Conservation (phyloP, 2,329 filamentous ascomycete genomes). For the Sporothrix humicola region DNA sequence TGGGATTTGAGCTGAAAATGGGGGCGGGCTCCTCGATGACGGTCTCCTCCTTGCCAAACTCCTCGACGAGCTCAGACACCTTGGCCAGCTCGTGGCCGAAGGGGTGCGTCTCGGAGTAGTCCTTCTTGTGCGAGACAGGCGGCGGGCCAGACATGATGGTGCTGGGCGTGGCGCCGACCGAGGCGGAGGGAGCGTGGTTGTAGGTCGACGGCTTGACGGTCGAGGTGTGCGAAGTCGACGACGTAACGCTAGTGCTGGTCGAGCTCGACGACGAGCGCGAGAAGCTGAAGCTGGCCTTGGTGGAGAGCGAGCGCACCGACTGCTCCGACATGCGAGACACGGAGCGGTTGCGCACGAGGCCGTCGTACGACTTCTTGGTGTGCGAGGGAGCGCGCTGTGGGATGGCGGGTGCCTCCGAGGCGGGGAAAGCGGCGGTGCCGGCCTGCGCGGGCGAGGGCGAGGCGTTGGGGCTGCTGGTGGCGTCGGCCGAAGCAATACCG, state of each 20-base stretch:
- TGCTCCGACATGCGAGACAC: slow-evolving; percentile 61
- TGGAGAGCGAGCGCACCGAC: slow-evolving; percentile 59
- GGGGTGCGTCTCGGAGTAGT: slow-evolving; percentile 62
- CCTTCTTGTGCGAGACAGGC: slow-evolving; percentile 49
- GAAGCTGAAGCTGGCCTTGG: slow-evolving; percentile 62
- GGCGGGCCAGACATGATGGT: slow-evolving; percentile 37
- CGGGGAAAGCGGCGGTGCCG: slow-evolving; percentile 38
- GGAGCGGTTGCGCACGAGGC: slow-evolving; percentile 58
- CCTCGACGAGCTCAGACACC: slow-evolving; percentile 90
- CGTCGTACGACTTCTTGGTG: slow-evolving; percentile 82
- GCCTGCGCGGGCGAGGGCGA: slow-evolving; percentile 36
- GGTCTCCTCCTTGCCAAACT: slow-evolving; percentile 69
- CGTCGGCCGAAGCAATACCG: slow-evolving; percentile 17
- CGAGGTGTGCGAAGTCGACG: slow-evolving; percentile 49
- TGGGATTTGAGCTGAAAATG: background rate
- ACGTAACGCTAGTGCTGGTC: slow-evolving; percentile 54
- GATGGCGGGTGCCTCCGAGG: slow-evolving; percentile 64
- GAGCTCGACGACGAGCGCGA: slow-evolving; percentile 64
- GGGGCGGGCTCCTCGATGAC: slow-evolving; percentile 28
- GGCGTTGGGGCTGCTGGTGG: slow-evolving; percentile 51
- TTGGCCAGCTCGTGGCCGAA: slow-evolving; percentile 91
- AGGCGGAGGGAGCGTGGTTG: slow-evolving; percentile 15
- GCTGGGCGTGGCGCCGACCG: slow-evolving; percentile 41
- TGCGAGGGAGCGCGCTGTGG: slow-evolving; percentile 83
- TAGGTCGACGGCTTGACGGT: slow-evolving; percentile 36